Conservation (phyloP, 1,139 yeast species). For the Pichia sorboxylosa region DNA sequence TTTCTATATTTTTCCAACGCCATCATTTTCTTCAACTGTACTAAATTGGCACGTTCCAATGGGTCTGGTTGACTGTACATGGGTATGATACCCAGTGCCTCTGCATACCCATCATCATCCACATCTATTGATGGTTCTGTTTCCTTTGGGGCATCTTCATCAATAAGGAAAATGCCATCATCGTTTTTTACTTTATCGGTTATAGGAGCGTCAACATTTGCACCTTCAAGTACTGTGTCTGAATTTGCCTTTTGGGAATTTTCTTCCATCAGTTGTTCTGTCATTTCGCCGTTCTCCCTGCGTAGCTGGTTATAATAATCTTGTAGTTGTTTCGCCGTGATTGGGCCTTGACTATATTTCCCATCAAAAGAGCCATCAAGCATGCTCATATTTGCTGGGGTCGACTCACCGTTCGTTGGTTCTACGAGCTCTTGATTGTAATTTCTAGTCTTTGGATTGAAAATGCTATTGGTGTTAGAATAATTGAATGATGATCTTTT, state of each 20-base stretch:
- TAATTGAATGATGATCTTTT: too few species aligned
- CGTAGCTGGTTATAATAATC: conserved; percentile 19
- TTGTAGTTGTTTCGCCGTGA: conserved; percentile 18
- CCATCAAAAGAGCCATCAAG: conserved; percentile 4
- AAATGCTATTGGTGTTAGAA: too few species aligned
- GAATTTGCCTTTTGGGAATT: background rate
- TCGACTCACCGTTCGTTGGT: background rate
- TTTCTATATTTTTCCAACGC: conserved; percentile 22
- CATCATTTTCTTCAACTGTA: conserved; percentile 22
- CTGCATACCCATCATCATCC: conserved; percentile 1
- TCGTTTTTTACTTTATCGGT: background rate
- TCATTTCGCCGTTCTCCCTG: conserved; percentile 12
- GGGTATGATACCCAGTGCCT: conserved; percentile 7
- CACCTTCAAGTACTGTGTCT: conserved; percentile 10
- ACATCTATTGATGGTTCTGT: conserved; percentile 1
- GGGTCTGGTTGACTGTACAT: conserved; percentile 17
- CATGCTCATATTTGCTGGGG: conserved; percentile 1
- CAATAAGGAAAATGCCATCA: conserved; percentile 3
- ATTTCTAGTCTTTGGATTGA: too few species aligned
- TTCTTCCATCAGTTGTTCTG: background rate
- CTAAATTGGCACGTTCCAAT: conserved; percentile 21
- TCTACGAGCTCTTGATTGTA: too few species aligned
- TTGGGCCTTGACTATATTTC: conserved; percentile 5
- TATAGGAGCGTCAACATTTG: conserved; percentile 6
- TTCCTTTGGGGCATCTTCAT: conserved; percentile 3